phyloP scores from a whole-genome alignment of 192 early-diverging fungal genomes.

The Coemansia sp. region DNA sequence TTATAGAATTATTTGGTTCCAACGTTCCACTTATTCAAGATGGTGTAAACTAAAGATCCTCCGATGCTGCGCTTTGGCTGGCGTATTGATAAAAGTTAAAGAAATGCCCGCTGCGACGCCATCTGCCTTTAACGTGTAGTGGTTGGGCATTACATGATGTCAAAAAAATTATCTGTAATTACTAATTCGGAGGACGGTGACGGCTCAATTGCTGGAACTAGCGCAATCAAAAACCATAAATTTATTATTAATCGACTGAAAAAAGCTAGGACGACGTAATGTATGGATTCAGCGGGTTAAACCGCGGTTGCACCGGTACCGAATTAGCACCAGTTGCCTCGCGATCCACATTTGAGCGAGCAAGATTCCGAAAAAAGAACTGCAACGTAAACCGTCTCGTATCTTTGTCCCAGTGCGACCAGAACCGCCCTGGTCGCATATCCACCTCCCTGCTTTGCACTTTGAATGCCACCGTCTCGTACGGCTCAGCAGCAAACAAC shows the following conservation, averaged over 20 bases:
- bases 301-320: background rate
- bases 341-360: constrained; percentile 5
- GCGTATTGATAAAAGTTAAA: too few species aligned
- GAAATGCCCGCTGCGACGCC: too few species aligned
- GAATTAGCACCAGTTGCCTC: constrained; percentile 25
- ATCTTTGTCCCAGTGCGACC: constrained; percentile 94
- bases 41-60: too few species aligned
- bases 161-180: too few species aligned
- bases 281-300: constrained; percentile 39
- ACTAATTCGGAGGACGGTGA: too few species aligned
- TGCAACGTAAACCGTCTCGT: constrained; percentile 84
- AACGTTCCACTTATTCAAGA: too few species aligned
- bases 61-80: too few species aligned
- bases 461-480: constrained; percentile 93
- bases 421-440: constrained; percentile 78
- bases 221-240: too few species aligned
- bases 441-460: constrained; percentile 94
- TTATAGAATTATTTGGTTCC: too few species aligned
- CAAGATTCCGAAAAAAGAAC: constrained; percentile 70
- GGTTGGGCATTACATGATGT: too few species aligned
- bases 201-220: too few species aligned
- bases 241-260: background rate
- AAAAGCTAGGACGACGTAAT: constrained; percentile 3
- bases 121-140: too few species aligned
- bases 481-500: constrained; percentile 93